Percentiles rank a stretch among this genome's conserved stretches.
Evolutionary conservation across 2,329 filamentous ascomycete genomes (phyloP).

Genomic region (Claviceps sp.): DNA sequence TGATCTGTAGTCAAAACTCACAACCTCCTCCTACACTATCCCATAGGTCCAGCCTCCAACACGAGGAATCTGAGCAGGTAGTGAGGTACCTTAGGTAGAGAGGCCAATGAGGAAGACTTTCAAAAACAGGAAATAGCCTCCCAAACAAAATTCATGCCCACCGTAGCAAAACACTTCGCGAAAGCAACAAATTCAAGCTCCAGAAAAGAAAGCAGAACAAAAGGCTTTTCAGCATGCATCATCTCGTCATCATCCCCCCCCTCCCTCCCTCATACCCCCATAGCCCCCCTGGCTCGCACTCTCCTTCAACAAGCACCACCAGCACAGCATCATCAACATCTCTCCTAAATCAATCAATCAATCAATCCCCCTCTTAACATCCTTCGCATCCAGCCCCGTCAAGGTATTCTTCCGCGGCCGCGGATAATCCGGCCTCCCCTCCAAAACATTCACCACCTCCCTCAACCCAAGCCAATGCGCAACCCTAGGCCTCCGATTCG

Average conservation of each 20-base stretch:
- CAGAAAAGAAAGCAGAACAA: neutral
- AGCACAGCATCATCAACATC: no score
- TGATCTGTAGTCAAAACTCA: no score
- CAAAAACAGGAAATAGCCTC: no score
- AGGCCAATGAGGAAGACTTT: no score
- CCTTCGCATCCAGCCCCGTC: slow-evolving; percentile 42
- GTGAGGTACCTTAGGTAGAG: no score
- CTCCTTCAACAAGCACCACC: neutral
- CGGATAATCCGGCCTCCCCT: slow-evolving; percentile 49
- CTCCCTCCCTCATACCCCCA: neutral
- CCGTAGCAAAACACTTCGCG: no score
- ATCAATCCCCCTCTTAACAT: slow-evolving; percentile 40
- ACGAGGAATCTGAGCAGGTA: no score
- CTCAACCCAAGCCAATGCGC: slow-evolving; percentile 80
- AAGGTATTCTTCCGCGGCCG: slow-evolving; percentile 33
- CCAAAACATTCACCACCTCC: slow-evolving; percentile 71
- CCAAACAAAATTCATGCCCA: no score
- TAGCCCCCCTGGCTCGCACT: neutral
- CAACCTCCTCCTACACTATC: no score
- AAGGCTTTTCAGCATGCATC: neutral
- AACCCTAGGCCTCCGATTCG: slow-evolving; percentile 66
- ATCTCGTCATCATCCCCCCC: neutral
- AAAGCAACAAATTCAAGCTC: neutral
- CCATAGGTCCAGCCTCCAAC: no score
- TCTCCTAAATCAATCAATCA: neutral